Percentiles rank a stretch among this genome's conserved stretches.
phyloP scores from a whole-genome alignment of 352 stramenopile species.

The Pythium rishiriense region DNA sequence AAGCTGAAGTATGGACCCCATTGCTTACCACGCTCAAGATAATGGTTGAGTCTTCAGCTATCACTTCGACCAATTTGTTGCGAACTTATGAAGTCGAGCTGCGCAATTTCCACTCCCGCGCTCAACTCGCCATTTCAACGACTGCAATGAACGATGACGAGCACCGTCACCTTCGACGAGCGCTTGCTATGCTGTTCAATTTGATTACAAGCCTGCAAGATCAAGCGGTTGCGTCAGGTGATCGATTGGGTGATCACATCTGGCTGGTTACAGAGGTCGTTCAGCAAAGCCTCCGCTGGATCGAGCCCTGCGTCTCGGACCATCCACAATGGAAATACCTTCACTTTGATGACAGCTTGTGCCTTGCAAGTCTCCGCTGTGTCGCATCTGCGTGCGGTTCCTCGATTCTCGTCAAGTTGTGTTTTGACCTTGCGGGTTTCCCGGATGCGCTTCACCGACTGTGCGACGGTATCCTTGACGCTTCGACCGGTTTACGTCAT shows the following conservation, averaged over 20 bases:
- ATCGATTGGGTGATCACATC: background rate
- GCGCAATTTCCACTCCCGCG: background rate
- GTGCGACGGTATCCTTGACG: background rate
- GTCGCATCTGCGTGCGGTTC: background rate
- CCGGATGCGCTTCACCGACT: background rate
- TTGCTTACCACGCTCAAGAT: background rate
- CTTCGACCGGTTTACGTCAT: too few relatives aligned
- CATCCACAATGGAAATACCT: background rate
- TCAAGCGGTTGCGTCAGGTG: background rate
- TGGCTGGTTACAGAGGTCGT: constrained; percentile 1
- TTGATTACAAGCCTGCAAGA: background rate
- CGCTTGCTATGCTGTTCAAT: background rate
- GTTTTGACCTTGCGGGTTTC: background rate
- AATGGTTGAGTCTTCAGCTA: background rate
- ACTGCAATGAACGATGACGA: background rate
- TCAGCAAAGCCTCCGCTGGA: background rate
- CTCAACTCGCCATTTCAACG: background rate
- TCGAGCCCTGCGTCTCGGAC: background rate
- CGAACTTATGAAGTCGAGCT: background rate
- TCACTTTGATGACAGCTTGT: background rate
- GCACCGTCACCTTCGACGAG: background rate
- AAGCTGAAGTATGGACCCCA: background rate
- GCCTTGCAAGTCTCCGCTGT: background rate
- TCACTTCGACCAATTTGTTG: background rate
- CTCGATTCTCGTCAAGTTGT: background rate